Base-by-base conservation (phyloP, 192 early-diverging fungal species). In the Podochytrium sp. region DNA sequence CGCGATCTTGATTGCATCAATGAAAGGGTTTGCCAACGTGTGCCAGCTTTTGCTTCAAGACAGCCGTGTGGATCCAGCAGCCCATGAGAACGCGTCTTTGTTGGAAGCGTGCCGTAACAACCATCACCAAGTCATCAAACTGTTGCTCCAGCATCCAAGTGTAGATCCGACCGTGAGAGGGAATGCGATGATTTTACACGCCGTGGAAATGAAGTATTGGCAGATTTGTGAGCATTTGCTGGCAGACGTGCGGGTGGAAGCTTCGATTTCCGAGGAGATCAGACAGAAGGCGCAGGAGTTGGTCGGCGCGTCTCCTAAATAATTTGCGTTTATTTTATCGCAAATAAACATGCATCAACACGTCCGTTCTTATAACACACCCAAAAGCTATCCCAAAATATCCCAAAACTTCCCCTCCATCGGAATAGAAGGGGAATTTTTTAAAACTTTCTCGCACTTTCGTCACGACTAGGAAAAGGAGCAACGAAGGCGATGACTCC, bases 21-120 rank as follows among this genome's bases (percentile, higher is more conserved):
- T 23, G 51, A 75, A 71, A 59, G 78, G 78, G n/a, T 67, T 72
- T 38, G 25, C 69, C n/a, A 29, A 35, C 6, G 59, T 61, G 23
- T 49, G 77, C n/a, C 62, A 69, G 32, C 25, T 77, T 18, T 58
- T 80, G 38, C 47, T 80, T 5, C 27, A 18, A 23, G 70, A 72
- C 41, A 33, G 37, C 3, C 50, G 71, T 25, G 52, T 55, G 7
- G 23, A 55, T 55, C 52, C 52, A 6, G 7, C 30, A 5, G 7
- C 52, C 5, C 7, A 55, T 7, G 52, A 55, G 30, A 20, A 5
- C 12, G 52, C 52, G 7, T 7, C 30, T 10, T 27, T 55, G 52
- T 10, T 55, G 25, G 52, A 20, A 20, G n/a, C n/a, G n/a, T n/a
- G n/a, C n/a, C 20, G 25, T 27, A 29, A 55, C 20, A 74, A 74